These are phyloP conservation scores for Henckelia pumila DNA, from an alignment of 257 asterid species.

Conservation along the genomic window DNA sequence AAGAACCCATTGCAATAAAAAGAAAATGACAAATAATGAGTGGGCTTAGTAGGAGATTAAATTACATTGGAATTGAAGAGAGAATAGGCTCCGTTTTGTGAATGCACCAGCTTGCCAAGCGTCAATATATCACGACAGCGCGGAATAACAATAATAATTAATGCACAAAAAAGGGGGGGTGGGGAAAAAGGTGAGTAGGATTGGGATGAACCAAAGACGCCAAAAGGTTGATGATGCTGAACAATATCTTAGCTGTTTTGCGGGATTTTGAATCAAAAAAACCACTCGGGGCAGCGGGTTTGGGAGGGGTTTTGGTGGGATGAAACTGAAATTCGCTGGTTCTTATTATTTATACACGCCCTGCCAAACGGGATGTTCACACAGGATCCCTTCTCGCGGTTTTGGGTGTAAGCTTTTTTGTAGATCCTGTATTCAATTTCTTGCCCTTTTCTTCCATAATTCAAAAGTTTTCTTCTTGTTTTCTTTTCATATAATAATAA, in stretches of 20 bases:
- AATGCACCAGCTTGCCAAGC: conserved; percentile 22
- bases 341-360: no score
- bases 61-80: conserved; percentile 26
- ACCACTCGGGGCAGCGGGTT: background rate
- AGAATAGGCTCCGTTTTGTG: conserved; percentile 21
- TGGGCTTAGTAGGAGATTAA: background rate
- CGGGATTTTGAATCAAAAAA: background rate
- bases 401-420: background rate
- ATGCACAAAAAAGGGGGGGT: no score
- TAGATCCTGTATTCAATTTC: no score
- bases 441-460: background rate
- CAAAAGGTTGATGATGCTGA: background rate
- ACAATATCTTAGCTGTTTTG: background rate
- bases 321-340: no score
- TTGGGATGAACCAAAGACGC: background rate
- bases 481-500: background rate
- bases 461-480: background rate
- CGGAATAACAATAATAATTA: conserved; percentile 3
- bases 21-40: background rate
- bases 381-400: background rate
- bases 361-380: no score
- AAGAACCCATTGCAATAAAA: background rate
- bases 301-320: no score
- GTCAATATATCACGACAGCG: background rate
- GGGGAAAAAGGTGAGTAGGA: conserved; percentile 5